Base-by-base conservation (phyloP, 2,329 filamentous ascomycete genomes). In the Rugonectria rugulosa region DNA sequence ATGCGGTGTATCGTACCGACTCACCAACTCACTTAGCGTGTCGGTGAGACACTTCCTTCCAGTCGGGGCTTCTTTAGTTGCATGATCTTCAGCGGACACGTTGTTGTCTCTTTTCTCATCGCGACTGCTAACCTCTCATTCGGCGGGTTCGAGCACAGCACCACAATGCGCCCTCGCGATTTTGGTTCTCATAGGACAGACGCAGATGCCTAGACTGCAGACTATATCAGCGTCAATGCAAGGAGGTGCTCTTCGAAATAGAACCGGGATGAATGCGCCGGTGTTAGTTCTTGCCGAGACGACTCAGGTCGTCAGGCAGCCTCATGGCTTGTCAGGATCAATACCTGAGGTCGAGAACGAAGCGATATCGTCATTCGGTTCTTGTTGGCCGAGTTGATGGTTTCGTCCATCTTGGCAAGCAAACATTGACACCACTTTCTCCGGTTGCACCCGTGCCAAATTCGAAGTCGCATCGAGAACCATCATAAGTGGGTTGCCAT, bases 61-160 rank as follows among this genome's bases (percentile, higher is more conserved):
- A 40, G 31, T 44, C 37, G 40, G 40, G 41, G 31, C 20, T 40
- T 49, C 24, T 47, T 24, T 56, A 29, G 52, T 40, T 53, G 49
- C 36, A 46, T 37, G 46, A 41, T 57, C 34, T 47, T 54, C 45
- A 37, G 52, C 53, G 54, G 44, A 53, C 47, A 32, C 43, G 37
- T 36, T 24, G 24, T 60, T 55, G 50, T 60, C 55, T 51, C 53
- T 55, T 61, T 50, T 59, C 54, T 64, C 55, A 24, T 41, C 48
- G 17, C 36, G 17, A 19, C 49, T 37, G 56, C 48, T 52, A 40
- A 46, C 40, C 38, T 48, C 34, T 36, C 50, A 17, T 26, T 37
- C 40, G 12, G 31, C 34, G 26, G 34, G 42, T 43, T 38, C 37
- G 42, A 54, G 49, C 40, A 27, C 50, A 54, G 42, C 52, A 32